These are phyloP conservation scores for Beauveria sp. DNA, from an alignment of 2,329 filamentous ascomycete species.

Conservation along the genomic window DNA sequence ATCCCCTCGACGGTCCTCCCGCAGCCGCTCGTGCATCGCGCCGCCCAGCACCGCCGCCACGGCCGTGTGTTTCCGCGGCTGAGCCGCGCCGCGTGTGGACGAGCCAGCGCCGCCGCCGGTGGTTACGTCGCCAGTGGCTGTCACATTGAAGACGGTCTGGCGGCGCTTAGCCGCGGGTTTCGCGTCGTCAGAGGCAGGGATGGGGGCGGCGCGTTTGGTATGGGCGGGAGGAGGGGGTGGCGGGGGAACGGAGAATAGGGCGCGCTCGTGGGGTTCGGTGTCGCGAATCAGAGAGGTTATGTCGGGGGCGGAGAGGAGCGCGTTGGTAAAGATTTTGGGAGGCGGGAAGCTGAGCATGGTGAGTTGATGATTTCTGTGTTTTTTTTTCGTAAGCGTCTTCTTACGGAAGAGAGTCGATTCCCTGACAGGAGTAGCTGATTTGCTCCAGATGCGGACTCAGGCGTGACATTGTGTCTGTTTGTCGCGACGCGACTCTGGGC, in stretches of 20 bases:
- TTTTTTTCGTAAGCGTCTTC: constrained; percentile 18
- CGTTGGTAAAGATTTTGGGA: constrained; percentile 94
- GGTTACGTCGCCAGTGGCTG: constrained; percentile 51
- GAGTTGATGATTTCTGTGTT: background rate
- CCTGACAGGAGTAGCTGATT: constrained; percentile 66
- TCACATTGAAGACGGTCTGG: constrained; percentile 60
- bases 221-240: constrained; percentile 35
- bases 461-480: constrained; percentile 50
- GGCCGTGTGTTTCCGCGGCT: constrained; percentile 66
- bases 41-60: constrained; percentile 84
- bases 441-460: constrained; percentile 67
- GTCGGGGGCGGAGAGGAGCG: constrained; percentile 78
- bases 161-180: constrained; percentile 35
- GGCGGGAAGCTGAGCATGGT: constrained; percentile 61
- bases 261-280: constrained; percentile 88
- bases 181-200: constrained; percentile 16
- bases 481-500: background rate
- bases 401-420: constrained; percentile 68
- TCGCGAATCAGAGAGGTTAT: constrained; percentile 93
- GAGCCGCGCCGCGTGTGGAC: constrained; percentile 28
- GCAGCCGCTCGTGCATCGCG: constrained; percentile 76
- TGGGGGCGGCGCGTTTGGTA: constrained; percentile 28
- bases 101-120: constrained; percentile 37
- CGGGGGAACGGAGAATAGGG: constrained; percentile 84
- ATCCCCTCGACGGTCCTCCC: constrained; percentile 37